These are phyloP conservation scores for Cryomyces antarcticus DNA, from an alignment of 495 filamentous ascomycete species.

Conservation along the genomic window DNA sequence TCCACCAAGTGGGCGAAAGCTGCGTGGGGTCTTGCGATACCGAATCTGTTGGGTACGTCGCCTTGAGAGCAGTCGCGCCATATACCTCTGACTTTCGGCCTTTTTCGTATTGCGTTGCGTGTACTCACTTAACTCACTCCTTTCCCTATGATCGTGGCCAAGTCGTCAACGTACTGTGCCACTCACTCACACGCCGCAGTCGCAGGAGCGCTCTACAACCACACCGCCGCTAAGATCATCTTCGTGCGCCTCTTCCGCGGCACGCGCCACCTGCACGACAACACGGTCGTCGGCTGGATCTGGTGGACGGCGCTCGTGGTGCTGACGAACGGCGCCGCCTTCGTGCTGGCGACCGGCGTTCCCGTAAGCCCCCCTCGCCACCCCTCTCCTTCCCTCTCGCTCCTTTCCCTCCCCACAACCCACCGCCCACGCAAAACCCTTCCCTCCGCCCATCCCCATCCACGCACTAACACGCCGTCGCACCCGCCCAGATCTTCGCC, in stretches of 20 bases:
- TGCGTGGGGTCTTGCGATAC: constrained; percentile 26
- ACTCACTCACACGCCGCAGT: constrained; percentile 6
- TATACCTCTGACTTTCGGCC: too few species aligned
- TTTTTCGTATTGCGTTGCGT: too few species aligned
- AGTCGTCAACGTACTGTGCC: too few species aligned
- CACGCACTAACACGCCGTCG: too few species aligned
- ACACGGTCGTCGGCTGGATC: constrained; percentile 29
- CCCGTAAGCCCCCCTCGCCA: constrained; percentile 7
- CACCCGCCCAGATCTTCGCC: constrained; percentile 21
- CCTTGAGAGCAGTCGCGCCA: too few species aligned
- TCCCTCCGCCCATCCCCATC: too few species aligned
- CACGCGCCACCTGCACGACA: constrained; percentile 25
- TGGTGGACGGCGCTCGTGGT: constrained; percentile 27
- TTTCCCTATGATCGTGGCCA: too few species aligned
- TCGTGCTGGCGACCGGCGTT: constrained; percentile 29
- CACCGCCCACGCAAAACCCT: too few species aligned
- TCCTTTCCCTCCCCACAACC: too few species aligned
- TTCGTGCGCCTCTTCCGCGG: constrained; percentile 28
- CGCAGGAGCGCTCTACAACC: constrained; percentile 30
- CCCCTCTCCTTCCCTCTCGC: too few species aligned
- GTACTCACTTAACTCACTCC: too few species aligned
- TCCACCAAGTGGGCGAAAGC: constrained; percentile 27
- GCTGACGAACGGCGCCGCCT: constrained; percentile 24
- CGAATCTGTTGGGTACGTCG: constrained; percentile 18
- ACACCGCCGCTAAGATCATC: constrained; percentile 30